Evolutionary conservation across 768 basidiomycete species (phyloP).

Genomic region (Rhodotorula graminis): DNA sequence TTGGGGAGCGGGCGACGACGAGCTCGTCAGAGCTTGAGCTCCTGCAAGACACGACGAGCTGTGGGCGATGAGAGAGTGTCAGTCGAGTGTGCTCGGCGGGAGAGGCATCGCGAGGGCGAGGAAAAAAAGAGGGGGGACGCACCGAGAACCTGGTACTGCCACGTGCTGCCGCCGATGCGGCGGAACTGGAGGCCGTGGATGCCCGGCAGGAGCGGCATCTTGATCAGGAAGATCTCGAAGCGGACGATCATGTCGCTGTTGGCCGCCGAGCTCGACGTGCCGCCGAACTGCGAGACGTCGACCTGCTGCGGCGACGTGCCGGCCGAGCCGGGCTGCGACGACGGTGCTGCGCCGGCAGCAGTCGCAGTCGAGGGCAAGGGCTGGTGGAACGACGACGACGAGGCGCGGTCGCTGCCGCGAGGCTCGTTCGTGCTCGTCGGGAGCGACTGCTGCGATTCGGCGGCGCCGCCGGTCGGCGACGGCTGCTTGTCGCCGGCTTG

Average conservation of each 20-base stretch:
- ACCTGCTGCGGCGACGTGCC: constrained; percentile 39
- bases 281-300: constrained; percentile 47
- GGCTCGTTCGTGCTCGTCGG: neutral
- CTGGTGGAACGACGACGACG: constrained; percentile 35
- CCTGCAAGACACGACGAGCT: constrained; percentile 37
- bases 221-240: constrained; percentile 96
- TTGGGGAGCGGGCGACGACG: too few relatives aligned
- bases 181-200: constrained; percentile 90
- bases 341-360: neutral
- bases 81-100: neutral
- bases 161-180: constrained; percentile 79
- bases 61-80: neutral
- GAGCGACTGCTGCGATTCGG: constrained; percentile 24
- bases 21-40: constrained; percentile 30
- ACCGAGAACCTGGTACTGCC: constrained; percentile 95
- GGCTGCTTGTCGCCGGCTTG: constrained; percentile 16
- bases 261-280: constrained; percentile 50
- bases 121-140: neutral
- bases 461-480: neutral
- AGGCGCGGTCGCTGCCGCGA: neutral
- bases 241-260: constrained; percentile 69
- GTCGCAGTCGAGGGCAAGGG: constrained; percentile 16
- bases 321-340: neutral
- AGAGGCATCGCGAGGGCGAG: neutral
- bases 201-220: constrained; percentile 73